A percentile compares a stretch with the other conserved stretches of the same genome.
These are phyloP conservation scores for Lanmaoa rubissima DNA, from an alignment of 768 basidiomycete genomes.

Conservation along the genomic window DNA sequence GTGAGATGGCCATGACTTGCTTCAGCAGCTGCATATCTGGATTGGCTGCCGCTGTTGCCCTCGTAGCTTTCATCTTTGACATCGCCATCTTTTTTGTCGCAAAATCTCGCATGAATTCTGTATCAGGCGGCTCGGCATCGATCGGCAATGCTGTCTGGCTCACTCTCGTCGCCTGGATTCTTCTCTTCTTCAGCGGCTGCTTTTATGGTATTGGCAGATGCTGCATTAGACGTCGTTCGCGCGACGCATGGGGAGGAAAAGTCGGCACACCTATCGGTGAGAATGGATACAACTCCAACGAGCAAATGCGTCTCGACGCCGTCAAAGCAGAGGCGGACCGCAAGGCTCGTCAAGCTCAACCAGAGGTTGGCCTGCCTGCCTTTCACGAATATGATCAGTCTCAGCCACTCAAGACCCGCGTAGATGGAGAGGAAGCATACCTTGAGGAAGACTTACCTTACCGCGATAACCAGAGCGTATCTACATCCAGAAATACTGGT, in stretches of 20 bases:
- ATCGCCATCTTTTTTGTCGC: slow-evolving; percentile 88
- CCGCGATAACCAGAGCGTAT: slow-evolving; percentile 30
- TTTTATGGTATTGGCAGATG: slow-evolving; percentile 84
- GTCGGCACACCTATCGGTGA: slow-evolving; percentile 28
- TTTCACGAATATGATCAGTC: slow-evolving; percentile 63
- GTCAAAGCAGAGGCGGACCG: slow-evolving; percentile 85
- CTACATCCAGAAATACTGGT: slow-evolving; percentile 20
- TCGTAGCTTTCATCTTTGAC: slow-evolving; percentile 92
- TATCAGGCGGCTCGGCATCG: slow-evolving; percentile 69
- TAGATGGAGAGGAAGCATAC: slow-evolving; percentile 57
- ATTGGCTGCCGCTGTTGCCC: slow-evolving; percentile 72
- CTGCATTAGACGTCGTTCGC: slow-evolving; percentile 62
- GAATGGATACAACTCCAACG: slow-evolving; percentile 41
- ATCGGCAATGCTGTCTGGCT: slow-evolving; percentile 94
- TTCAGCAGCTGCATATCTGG: slow-evolving; percentile 80
- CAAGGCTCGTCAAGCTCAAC: slow-evolving; percentile 60
- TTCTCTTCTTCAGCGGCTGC: slow-evolving; percentile 89
- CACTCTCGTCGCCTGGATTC: slow-evolving; percentile 79
- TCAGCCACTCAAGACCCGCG: slow-evolving; percentile 62
- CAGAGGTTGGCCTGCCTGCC: slow-evolving; percentile 70
- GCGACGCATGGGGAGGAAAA: slow-evolving; percentile 39
- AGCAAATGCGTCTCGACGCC: slow-evolving; percentile 77
- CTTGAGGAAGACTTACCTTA: slow-evolving; percentile 47
- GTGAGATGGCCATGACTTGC: slow-evolving; percentile 82
- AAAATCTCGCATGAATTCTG: slow-evolving; percentile 74